Evolutionary conservation across 257 asterid species (phyloP).

Genomic region (Gardenia jasminoides): DNA sequence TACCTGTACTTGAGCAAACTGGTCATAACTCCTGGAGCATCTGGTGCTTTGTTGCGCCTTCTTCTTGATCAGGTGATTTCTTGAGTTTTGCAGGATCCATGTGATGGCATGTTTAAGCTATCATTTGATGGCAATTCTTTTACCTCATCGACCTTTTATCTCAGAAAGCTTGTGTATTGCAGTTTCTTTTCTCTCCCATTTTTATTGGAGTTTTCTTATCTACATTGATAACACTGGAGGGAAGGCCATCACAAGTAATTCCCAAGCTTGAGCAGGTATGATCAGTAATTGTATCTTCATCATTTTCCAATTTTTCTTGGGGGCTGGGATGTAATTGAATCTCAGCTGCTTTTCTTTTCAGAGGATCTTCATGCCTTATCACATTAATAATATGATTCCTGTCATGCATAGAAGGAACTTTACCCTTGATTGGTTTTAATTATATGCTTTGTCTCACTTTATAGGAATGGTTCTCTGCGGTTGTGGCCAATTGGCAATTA

Average conservation of each 20-base stretch:
- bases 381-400: neutral
- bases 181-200: conserved; percentile 76
- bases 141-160: neutral
- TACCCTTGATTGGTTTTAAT: neutral
- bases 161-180: conserved; percentile 25
- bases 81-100: neutral
- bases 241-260: conserved; percentile 57
- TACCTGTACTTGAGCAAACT: conserved; percentile 71
- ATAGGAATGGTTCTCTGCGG: conserved; percentile 92
- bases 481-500: conserved; percentile 90
- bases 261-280: conserved; percentile 87
- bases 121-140: neutral
- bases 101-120: neutral
- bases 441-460: neutral
- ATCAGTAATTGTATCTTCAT: neutral
- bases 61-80: conserved; percentile 76
- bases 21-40: conserved; percentile 58
- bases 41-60: conserved; percentile 70
- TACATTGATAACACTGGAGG: conserved; percentile 66
- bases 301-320: neutral
- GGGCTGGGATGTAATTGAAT: neutral
- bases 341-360: neutral
- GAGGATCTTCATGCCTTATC: neutral
- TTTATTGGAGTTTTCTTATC: conserved; percentile 68
- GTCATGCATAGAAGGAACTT: neutral